phyloP scores from a whole-genome alignment of 1,284 basidiomycete species.

The Meira miltonrushii region DNA sequence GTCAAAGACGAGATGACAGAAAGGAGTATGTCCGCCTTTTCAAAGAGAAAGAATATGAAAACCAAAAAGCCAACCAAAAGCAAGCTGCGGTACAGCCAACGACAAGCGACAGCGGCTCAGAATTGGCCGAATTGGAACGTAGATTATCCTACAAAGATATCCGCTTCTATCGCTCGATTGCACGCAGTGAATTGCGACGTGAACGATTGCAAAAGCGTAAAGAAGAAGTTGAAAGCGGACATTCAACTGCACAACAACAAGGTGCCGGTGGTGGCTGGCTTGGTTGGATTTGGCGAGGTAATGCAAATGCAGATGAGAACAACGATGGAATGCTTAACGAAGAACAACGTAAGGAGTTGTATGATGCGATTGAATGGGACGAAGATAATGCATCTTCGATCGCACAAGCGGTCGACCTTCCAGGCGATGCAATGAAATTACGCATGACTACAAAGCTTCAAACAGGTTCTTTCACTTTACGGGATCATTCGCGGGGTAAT shows the following conservation, averaged over 20 bases:
- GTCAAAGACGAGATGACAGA: conserved; percentile 80
- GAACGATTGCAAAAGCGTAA: conserved; percentile 58
- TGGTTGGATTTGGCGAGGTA: conserved; percentile 47
- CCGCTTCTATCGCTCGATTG: conserved; percentile 94
- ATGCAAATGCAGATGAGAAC: conserved; percentile 19
- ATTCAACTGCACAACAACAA: conserved; percentile 55
- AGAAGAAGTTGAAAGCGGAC: conserved; percentile 50
- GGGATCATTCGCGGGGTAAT: conserved; percentile 32
- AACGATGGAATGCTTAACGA: conserved; percentile 69
- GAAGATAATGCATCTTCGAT: conserved; percentile 34
- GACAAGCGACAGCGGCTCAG: conserved; percentile 38
- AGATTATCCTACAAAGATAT: conserved; percentile 91
- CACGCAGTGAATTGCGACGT: conserved; percentile 79
- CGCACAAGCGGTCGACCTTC: conserved; percentile 54
- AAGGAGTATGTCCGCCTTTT: conserved; percentile 77
- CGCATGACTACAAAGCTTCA: conserved; percentile 62
- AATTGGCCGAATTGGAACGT: conserved; percentile 68
- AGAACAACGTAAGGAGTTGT: conserved; percentile 85
- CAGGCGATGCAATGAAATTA: conserved; percentile 76
- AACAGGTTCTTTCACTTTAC: conserved; percentile 43
- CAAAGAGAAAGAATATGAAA: conserved; percentile 62
- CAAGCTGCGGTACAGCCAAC: conserved; percentile 31
- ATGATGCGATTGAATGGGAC: conserved; percentile 90
- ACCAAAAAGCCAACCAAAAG: conserved; percentile 33
- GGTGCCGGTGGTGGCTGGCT: conserved; percentile 53